Evolutionary conservation across 208 protist species (phyloP).

Genomic region (Endotrypanum monterogeii): DNA sequence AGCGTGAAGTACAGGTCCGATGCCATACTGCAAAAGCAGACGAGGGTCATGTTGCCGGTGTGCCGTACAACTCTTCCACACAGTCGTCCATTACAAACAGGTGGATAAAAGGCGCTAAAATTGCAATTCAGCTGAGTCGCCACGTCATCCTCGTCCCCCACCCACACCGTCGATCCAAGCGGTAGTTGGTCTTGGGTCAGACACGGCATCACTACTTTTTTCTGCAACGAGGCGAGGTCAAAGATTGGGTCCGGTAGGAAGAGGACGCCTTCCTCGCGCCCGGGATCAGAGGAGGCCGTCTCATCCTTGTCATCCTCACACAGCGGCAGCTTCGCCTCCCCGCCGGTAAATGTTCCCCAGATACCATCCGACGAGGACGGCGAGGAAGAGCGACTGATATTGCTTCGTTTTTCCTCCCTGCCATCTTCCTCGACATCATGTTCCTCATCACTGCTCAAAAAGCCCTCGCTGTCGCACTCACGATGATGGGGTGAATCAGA

Average conservation of each 20-base stretch:
- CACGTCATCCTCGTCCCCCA: slow-evolving; percentile 85
- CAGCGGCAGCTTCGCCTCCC: slow-evolving; percentile 19
- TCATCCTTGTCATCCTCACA: slow-evolving; percentile 15
- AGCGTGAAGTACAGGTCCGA: slow-evolving; percentile 47
- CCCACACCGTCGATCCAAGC: slow-evolving; percentile 63
- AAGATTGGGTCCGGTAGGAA: slow-evolving; percentile 77
- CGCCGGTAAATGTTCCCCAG: slow-evolving; percentile 43
- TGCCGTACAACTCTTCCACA: slow-evolving; percentile 62
- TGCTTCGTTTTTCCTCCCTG: background rate
- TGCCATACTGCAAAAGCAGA: slow-evolving; percentile 42
- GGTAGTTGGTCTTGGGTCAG: slow-evolving; percentile 41
- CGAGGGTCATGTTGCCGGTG: slow-evolving; percentile 61
- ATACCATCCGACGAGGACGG: slow-evolving; percentile 34
- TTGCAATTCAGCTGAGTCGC: slow-evolving; percentile 57
- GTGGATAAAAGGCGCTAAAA: slow-evolving; percentile 57
- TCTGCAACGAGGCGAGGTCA: slow-evolving; percentile 30
- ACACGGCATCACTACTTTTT: slow-evolving; percentile 56
- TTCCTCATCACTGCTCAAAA: slow-evolving; percentile 25
- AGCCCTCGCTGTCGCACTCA: slow-evolving; percentile 29
- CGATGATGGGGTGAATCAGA: slow-evolving; percentile 10
- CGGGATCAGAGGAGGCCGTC: slow-evolving; percentile 15
- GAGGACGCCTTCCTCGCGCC: slow-evolving; percentile 36
- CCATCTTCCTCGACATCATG: background rate
- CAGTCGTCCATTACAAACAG: slow-evolving; percentile 75
- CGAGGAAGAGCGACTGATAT: slow-evolving; percentile 17